These are phyloP conservation scores for Xerocomus spinulosus DNA, from an alignment of 768 basidiomycete genomes.

Conservation along the genomic window DNA sequence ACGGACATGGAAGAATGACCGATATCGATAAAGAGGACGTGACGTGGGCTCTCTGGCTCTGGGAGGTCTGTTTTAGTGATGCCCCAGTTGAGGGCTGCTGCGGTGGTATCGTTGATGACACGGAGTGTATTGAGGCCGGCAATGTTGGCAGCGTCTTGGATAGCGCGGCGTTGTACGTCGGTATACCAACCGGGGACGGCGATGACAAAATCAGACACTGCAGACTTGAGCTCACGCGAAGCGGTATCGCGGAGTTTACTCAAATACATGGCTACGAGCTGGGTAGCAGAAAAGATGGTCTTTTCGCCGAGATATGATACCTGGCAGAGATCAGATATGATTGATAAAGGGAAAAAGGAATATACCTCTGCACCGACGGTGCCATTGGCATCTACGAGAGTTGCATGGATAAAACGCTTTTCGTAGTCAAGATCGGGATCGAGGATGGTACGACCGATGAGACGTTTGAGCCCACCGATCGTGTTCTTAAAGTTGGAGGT, in stretches of 20 bases:
- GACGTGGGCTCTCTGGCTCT: slow-evolving; percentile 69
- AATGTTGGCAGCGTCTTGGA: slow-evolving; percentile 86
- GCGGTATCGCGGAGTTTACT: slow-evolving; percentile 89
- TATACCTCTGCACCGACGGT: slow-evolving; percentile 79
- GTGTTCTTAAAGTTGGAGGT: slow-evolving; percentile 99
- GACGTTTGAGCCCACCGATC: slow-evolving; percentile 85
- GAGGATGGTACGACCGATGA: slow-evolving; percentile 73
- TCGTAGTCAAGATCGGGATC: slow-evolving; percentile 86
- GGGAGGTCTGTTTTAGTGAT: slow-evolving; percentile 99
- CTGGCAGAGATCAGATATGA: slow-evolving; percentile 37
- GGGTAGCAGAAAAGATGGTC: slow-evolving; percentile 77
- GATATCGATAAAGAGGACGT: slow-evolving; percentile 93
- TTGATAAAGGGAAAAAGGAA: slow-evolving; percentile 3
- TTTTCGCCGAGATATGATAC: slow-evolving; percentile 86
- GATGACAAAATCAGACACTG: slow-evolving; percentile 89
- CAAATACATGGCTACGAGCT: slow-evolving; percentile 88
- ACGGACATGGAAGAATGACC: slow-evolving; percentile 91
- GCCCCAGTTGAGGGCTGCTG: slow-evolving; percentile 93
- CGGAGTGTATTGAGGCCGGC: slow-evolving; percentile 88
- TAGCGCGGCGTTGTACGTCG: slow-evolving; percentile 84
- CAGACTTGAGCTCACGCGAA: slow-evolving; percentile 75
- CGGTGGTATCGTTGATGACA: slow-evolving; percentile 96
- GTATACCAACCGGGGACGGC: slow-evolving; percentile 97
- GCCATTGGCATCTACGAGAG: slow-evolving; percentile 79
- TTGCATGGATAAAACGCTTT: slow-evolving; percentile 87